Evolutionary conservation across 2,329 filamentous ascomycete species (phyloP).

Genomic region (Chaetomiaceae sp.): DNA sequence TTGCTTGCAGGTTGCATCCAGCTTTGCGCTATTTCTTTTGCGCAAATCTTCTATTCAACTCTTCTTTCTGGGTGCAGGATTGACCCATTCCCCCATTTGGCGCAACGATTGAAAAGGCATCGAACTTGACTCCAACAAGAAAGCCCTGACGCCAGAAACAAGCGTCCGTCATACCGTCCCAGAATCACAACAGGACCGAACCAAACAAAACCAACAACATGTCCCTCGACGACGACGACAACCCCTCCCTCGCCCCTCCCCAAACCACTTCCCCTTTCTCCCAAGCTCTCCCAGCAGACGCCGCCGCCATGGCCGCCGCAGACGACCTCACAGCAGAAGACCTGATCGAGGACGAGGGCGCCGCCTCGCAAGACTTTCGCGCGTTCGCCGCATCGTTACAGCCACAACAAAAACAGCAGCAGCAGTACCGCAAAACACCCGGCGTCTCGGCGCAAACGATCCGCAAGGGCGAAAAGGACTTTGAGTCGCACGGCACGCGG

Average conservation of each 20-base stretch:
- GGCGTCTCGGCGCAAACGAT: constrained; percentile 59
- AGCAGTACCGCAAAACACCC: constrained; percentile 46
- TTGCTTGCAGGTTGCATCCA: no score
- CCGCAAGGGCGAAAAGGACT: constrained; percentile 94
- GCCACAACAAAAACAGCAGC: background rate
- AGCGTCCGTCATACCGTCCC: no score
- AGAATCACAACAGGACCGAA: no score
- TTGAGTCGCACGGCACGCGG: constrained; percentile 84
- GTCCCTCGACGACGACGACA: constrained; percentile 31
- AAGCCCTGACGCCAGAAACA: no score
- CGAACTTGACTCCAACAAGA: no score
- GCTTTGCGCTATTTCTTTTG: no score
- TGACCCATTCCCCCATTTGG: no score
- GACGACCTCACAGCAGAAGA: constrained; percentile 45
- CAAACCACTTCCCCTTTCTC: background rate
- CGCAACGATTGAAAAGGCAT: no score
- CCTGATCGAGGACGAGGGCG: constrained; percentile 65
- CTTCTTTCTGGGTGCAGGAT: no score
- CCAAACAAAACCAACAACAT: constrained; percentile 13
- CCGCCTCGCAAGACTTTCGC: constrained; percentile 69
- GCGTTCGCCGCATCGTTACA: constrained; percentile 49
- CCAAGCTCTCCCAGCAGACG: background rate
- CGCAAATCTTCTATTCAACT: no score
- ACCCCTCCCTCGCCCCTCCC: constrained; percentile 15
- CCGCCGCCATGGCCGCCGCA: constrained; percentile 28